Evolutionary conservation across 164 flowering plant species (phyloP).

Genomic region (Annona cherimola): DNA sequence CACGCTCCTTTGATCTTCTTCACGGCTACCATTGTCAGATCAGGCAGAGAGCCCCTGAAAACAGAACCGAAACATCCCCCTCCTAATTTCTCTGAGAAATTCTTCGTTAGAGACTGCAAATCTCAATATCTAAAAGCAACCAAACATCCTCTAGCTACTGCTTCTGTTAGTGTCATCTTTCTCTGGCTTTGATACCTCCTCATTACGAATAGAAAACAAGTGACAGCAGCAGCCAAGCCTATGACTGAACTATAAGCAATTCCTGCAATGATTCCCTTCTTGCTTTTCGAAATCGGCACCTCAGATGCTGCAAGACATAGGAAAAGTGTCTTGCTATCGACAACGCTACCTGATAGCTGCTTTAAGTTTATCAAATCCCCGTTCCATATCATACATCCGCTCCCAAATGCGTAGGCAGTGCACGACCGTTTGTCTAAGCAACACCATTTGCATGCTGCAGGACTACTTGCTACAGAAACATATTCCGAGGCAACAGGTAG

Average conservation of each 20-base stretch:
- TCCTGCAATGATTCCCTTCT: no score
- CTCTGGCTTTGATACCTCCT: no score
- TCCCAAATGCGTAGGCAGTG: no score
- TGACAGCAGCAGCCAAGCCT: conserved; percentile 10
- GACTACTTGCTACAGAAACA: neutral
- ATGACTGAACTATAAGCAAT: conserved; percentile 17
- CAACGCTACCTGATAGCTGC: no score
- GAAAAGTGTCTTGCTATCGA: no score
- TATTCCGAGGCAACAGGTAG: neutral
- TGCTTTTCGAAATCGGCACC: no score
- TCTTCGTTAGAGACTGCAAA: conserved; percentile 35
- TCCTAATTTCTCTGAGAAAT: conserved; percentile 43
- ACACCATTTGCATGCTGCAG: conserved; percentile 1
- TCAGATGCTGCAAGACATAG: no score
- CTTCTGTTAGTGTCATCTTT: conserved; percentile 11
- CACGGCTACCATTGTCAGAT: conserved; percentile 33
- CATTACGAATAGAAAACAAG: conserved; percentile 6
- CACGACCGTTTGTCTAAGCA: no score
- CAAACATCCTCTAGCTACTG: neutral
- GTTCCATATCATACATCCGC: no score
- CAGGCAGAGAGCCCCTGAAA: conserved; percentile 35
- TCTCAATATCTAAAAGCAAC: no score
- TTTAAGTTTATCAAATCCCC: no score
- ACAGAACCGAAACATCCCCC: conserved; percentile 56
- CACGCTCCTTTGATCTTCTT: no score